Base-by-base conservation (phyloP, 2,329 filamentous ascomycete species). In the Calcarisporium arbuscula region DNA sequence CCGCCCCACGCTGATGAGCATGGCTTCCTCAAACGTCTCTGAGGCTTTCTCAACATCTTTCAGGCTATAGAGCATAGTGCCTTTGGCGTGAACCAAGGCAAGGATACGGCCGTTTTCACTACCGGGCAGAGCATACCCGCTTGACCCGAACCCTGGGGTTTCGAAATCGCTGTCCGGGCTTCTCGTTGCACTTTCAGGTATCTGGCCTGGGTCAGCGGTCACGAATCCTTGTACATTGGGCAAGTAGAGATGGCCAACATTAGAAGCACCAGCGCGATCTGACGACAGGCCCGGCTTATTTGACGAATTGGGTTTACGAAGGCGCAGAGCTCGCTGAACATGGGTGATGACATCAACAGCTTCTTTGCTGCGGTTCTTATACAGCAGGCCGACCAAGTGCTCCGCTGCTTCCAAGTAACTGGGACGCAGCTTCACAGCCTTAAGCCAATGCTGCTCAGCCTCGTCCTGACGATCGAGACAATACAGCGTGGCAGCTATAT, bases 381-480 rank as follows among this genome's bases (percentile, higher is more conserved):
- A 95, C 14, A 96, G 61, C 30, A 96, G 67, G 2, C 88, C 87
- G 19, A 96, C 85, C 2, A 98, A 72, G 64, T 96, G 89, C 56
- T 98, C 92, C 4, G 92, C 87, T 7, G 92, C 89, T 62, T 98
- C 92, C 38, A 98, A 84, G 60, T 94, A 94, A 52, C 80, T 84
- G 1, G 92, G 92, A 8, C 85, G 80, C 38, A 85, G 66, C 52
- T 80, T 84, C 18, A 96, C 79, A n/a, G 88, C 88, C 41, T 75
- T 77, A 44, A 82, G 68, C 92, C 92, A 98, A 52, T 88, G 75
- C 38, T 79, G 72, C 53, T 95, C 82, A 6, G 92, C 92, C 51
- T 96, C 90, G 30, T 82, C 74, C 39, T 82, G 82, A 39, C 83
- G 80, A 41, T 86, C 80, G 8, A 96, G 72, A 38, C 88, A 88